Evolutionary conservation across 176 grass and related monocot species (phyloP), one percentile per base, ranked within the genome.

Genomic region (Rhynchospora pubera): DNA sequence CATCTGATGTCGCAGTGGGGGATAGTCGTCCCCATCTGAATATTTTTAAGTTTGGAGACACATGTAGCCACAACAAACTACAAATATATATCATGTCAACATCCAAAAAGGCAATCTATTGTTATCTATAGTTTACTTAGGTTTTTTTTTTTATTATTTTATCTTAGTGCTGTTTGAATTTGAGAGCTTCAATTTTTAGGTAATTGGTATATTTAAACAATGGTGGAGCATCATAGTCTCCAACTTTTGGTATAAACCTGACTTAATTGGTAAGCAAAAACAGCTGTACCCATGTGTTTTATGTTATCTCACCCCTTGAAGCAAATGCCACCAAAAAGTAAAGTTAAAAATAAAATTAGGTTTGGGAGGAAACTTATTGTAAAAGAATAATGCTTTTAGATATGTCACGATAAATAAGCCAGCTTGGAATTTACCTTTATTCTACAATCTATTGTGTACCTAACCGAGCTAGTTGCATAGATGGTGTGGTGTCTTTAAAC

Each of bases 291-390:
- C 79, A 67, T 82, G 79, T 66, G 79, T 50, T 79, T 77, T 52
- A 43, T 23, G 65, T 82, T 62, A 63, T 57, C 32, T 61, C 56
- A 8, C 34, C 12, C 6, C 34, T 23, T 62, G 7, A 63, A 80
- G 78, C 78, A 23, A 80, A 43, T 80, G 19, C 57, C 56, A 80
- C 78, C 78, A 80, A 80, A 80, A 80, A 80, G 77, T 62, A 62
- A 62, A 61, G 57, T 62, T 46, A 62, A 80, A 60, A 62, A 32
- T 12, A 62, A 62, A 63, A 46, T 78, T 80, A 79, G 78, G 78
- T 80, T 46, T 46, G 42, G 28, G 22, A 19, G 12, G 14, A 28
- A 55, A 24, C 53, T 30, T 28, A 9, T 63, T 26, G 5, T 80
- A 39, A 62, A 45, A 61, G 45, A 51, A 53, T 51, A 79, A 45